Percentiles rank a stretch among this genome's conserved stretches.
Evolutionary conservation across 768 basidiomycete species (phyloP).

Genomic region (Auriscalpium microsporum): DNA sequence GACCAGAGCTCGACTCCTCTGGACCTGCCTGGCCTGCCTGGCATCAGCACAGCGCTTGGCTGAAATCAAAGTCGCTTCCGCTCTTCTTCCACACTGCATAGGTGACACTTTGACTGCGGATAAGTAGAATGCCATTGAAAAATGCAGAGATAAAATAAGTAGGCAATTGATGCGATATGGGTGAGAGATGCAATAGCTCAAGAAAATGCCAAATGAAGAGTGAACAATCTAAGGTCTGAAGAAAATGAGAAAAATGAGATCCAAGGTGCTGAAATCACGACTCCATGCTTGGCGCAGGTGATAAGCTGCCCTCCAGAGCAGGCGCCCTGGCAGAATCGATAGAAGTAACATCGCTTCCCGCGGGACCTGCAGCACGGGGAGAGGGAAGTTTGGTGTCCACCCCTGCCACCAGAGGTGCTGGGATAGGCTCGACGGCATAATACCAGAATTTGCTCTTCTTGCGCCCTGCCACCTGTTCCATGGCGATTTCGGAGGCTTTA

Average conservation of each 20-base stretch:
- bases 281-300: constrained; percentile 32
- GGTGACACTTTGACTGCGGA: background rate
- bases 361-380: background rate
- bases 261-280: constrained; percentile 16
- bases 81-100: background rate
- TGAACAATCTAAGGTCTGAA: too few species aligned
- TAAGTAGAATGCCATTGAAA: background rate
- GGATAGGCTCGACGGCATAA: constrained; percentile 72
- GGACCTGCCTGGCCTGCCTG: too few species aligned
- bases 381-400: background rate
- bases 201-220: constrained; percentile 8
- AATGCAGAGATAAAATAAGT: background rate
- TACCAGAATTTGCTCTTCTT: constrained; percentile 86
- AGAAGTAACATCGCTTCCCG: constrained; percentile 9
- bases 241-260: constrained; percentile 13
- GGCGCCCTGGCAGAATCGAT: constrained; percentile 22
- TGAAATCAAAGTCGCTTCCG: background rate
- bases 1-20: too few species aligned
- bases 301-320: constrained; percentile 34
- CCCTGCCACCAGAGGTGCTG: constrained; percentile 18
- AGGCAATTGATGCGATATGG: background rate
- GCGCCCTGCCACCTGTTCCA: constrained; percentile 71
- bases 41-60: too few species aligned
- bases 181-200: background rate
- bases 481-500: constrained; percentile 64